Evolutionary conservation across 1,139 yeast species (phyloP), one percentile per base, ranked within the genome.

Genomic region (Scheffersomyces illinoinensis): DNA sequence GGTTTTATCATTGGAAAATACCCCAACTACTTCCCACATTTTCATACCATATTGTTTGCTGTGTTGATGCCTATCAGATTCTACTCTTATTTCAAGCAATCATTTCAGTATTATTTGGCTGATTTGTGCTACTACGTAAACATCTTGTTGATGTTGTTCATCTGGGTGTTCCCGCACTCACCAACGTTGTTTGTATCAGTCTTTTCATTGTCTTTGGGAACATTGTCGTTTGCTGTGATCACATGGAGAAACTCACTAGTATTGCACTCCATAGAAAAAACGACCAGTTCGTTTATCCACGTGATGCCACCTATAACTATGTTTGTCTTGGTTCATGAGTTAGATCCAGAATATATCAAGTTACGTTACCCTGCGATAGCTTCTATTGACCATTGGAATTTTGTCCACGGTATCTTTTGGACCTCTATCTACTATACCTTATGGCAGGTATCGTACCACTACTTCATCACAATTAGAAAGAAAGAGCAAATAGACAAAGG

Each of bases 201-300:
- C 65, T 93, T 91, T 74, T 90, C 97, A 17, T 85, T 95, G 60
- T 84, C 96, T 1, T 87, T 90, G 78, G 98, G 98, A 1, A 91
- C 98, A 0, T 76, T 95, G 57, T 85, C 97, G 10, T 93, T 92
- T 84, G 98, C 98, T 0, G 97, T 95, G 20, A 88, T 93, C 50
- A 91, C 98, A 0, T 95, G 99, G 99, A 83, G 97, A 67, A 95
- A 95, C 71, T 93, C 97, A 8, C 81, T 95, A 59, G 98, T 95
- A 8, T 80, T 95, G 55, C 99, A 95, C 70, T 89, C 96, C 19
- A 85, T 95, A 62, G 98, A 93, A 64, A 93, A 95, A 73, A 91
- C 95, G n/a, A 93, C 98, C 1, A 87, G 95, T 18, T 88, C 97
- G 4, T 91, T 92, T 67, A 93, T 95, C 63, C 99, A 95, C 70